Evolutionary conservation across 2,329 filamentous ascomycete genomes (phyloP), one percentile per base, ranked within the genome.

Genomic region (Aquanectria penicillioides): DNA sequence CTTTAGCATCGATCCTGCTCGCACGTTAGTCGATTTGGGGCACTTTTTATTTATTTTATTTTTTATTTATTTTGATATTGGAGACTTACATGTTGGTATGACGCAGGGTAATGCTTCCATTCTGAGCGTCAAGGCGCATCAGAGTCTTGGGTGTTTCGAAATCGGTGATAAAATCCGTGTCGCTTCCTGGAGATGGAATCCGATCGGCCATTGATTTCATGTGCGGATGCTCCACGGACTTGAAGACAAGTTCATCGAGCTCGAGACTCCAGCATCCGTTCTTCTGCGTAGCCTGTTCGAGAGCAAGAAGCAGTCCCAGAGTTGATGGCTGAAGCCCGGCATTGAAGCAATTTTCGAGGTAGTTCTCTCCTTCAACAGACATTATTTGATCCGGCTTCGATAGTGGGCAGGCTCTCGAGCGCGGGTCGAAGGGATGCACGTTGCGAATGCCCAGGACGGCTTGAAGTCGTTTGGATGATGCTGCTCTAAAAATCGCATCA

Each of bases 261-360:
- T 69, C 55, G 6, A 72, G 55, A 37, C 59, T 67, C 38, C 51
- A 67, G 47, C 62, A 66, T 11, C 70, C 70, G 33, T 62, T 59
- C 22, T 36, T 47, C 8, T 47, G 57, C 7, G 64, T 67, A 34
- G 57, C 52, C n/a, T 33, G 51, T 20, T 63, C 57, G 6, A 72
- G 57, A 40, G 36, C 62, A 2, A 49, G 36, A 15, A 58, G 33
- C 33, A 72, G 23, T 6, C 48, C 49, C 5, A 31, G 29, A 3
- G 29, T 49, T 26, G 23, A 6, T 36, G 28, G 12, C 11, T 33
- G n/a, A 13, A 11, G 6, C 26, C 17, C 18, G 34, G 48, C 23
- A 20, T 34, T n/a, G n/a, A n/a, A 18, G 7, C 25, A 22, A 5
- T 37, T 23, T 20, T 20, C 11, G 17, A 36, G 20, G 5, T 29